Evolutionary conservation across 192 early-diverging fungal species (phyloP), one percentile per base, ranked within the genome.

Genomic region (Gaertneriomyces semiglobifer): DNA sequence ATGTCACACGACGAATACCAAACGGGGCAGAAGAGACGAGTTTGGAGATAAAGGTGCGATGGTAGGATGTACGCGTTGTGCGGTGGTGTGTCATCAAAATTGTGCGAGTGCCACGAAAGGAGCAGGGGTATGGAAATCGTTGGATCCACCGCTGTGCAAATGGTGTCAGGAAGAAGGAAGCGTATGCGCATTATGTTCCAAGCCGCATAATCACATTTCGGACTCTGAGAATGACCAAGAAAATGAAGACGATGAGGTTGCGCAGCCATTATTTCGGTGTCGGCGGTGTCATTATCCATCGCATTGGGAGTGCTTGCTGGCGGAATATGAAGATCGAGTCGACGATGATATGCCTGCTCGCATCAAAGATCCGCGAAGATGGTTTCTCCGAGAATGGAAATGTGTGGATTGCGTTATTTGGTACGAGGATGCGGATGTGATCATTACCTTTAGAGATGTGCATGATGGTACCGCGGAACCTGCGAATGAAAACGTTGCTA

Each of bases 61-160:
- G 25, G 25, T 33, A 33, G 25, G 25, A 33, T 33, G 25, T 33
- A 33, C 25, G 25, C 25, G 25, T 33, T 33, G 25, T 33, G 25
- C 25, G 25, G 25, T 33, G 25, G 25, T 33, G 1, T 33, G 25
- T 33, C 25, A 33, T 33, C 25, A 33, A 2, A 33, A 33, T 2
- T 33, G 25, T 33, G 25, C 25, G 25, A 33, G 25, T 33, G 25
- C 25, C 2, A 33, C 25, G 25, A 33, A 33, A 33, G 25, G 25
- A 33, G 25, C 25, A 33, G 25, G 25, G 2, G 25, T 33, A 33
- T 33, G 25, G 25, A 33, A 33, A 33, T 33, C 25, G 2, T 33
- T 95, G 86, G 68, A 98, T 96, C 77, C 94, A 96, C 74, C 77
- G 79, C 58, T 88, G 85, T 67, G 95, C 96, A 63, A 91, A 93